Percentiles rank a stretch among this genome's conserved stretches.
phyloP scores from a whole-genome alignment of 345 rosid species.

The Populus euphratica region DNA sequence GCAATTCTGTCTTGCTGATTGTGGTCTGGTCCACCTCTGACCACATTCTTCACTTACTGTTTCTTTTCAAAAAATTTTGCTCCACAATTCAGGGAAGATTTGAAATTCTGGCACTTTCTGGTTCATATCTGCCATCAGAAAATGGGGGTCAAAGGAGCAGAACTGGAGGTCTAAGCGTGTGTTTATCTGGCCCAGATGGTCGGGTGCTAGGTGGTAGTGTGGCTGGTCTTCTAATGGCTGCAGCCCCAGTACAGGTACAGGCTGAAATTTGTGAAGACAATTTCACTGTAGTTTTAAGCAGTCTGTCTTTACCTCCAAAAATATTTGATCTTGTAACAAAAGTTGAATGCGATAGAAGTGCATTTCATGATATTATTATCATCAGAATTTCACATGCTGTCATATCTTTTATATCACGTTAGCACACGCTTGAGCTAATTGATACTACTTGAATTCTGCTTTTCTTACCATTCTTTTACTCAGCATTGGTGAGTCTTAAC shows the following conservation, averaged over 20 bases:
- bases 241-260: slow-evolving; percentile 79
- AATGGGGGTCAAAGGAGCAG: slow-evolving; percentile 67
- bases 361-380: background rate
- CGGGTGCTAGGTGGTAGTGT: slow-evolving; percentile 84
- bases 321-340: background rate
- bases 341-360: background rate
- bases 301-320: background rate
- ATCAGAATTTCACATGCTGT: background rate
- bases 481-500: background rate
- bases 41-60: background rate
- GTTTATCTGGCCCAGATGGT: slow-evolving; percentile 85
- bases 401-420: background rate
- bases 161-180: slow-evolving; percentile 70
- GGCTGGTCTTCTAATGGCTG: slow-evolving; percentile 80
- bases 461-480: background rate
- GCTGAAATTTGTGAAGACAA: background rate
- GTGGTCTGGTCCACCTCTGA: background rate
- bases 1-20: background rate
- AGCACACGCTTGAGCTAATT: background rate
- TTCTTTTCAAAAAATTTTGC: background rate
- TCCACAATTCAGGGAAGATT: slow-evolving; percentile 61
- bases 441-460: background rate
- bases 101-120: slow-evolving; percentile 81
- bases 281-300: background rate
- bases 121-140: slow-evolving; percentile 76